These are phyloP conservation scores for Rehmannia glutinosa DNA, from an alignment of 257 asterid species.

Conservation along the genomic window DNA sequence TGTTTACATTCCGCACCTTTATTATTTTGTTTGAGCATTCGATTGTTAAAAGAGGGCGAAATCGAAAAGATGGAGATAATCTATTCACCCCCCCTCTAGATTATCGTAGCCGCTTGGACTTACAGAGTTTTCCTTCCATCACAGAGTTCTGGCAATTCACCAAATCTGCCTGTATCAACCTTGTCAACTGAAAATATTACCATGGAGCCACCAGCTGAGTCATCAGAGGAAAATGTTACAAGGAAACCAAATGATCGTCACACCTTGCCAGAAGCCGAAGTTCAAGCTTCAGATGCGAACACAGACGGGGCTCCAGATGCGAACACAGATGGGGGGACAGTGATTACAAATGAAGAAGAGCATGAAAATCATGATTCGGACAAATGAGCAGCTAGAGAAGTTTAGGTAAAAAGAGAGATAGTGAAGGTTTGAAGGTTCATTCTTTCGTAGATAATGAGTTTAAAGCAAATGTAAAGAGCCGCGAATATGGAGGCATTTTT, in stretches of 20 bases:
- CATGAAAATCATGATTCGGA: conserved; percentile 17
- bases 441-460: conserved; percentile 32
- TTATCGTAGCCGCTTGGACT: too few species aligned
- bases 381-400: conserved; percentile 21
- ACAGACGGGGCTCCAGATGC: too few species aligned
- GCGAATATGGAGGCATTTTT: conserved; percentile 23
- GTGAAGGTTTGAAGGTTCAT: background rate
- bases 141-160: conserved; percentile 42
- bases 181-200: conserved; percentile 21
- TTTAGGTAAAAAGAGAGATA: conserved; percentile 14
- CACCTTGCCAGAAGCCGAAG: conserved; percentile 13
- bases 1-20: too few species aligned
- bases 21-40: too few species aligned
- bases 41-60: too few species aligned
- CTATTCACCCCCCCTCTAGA: too few species aligned
- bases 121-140: conserved; percentile 90
- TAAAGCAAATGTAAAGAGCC: conserved; percentile 59
- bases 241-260: conserved; percentile 25
- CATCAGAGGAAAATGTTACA: conserved; percentile 22
- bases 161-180: conserved; percentile 30
- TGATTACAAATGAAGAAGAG: conserved; percentile 28
- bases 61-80: too few species aligned
- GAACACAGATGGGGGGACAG: conserved; percentile 15
- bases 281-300: conserved; percentile 16
- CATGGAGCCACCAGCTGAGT: conserved; percentile 13